A percentile compares a stretch with the other conserved stretches of the same genome.
phyloP scores from a whole-genome alignment of 2,329 filamentous ascomycete species.

The Sarocladiaceae sp. region DNA sequence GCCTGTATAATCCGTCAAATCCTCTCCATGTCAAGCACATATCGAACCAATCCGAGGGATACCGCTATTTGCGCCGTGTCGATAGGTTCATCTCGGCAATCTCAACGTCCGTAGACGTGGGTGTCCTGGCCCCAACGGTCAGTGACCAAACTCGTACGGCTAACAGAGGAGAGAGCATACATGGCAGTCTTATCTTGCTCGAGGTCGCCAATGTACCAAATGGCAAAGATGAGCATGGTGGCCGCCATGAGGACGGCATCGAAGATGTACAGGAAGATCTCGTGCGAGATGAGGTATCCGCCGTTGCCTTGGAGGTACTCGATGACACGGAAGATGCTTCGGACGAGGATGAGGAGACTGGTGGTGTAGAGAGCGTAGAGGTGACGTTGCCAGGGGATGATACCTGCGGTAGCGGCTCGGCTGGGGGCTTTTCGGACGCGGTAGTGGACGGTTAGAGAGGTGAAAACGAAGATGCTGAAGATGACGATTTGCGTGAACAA shows the following conservation, averaged over 20 bases:
- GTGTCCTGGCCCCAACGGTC: neutral
- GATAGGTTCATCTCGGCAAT: neutral
- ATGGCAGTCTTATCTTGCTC: neutral
- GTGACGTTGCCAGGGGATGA: constrained; percentile 24
- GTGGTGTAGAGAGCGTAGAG: constrained; percentile 26
- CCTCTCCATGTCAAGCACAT: too few relatives aligned
- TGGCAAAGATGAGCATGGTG: constrained; percentile 33
- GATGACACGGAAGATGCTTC: constrained; percentile 41
- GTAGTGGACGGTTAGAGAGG: constrained; percentile 39
- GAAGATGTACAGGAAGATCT: constrained; percentile 39
- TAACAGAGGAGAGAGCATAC: constrained; percentile 1
- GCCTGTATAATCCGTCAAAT: too few relatives aligned
- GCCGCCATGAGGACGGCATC: constrained; percentile 36
- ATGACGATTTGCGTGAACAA: constrained; percentile 50
- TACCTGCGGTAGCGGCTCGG: constrained; percentile 10
- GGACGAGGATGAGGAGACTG: constrained; percentile 36
- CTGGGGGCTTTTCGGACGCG: constrained; percentile 18
- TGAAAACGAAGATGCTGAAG: constrained; percentile 48
- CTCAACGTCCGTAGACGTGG: neutral
- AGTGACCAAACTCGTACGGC: constrained; percentile 2
- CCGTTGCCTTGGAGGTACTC: constrained; percentile 41
- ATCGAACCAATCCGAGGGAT: too few relatives aligned
- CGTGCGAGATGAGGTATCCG: constrained; percentile 36
- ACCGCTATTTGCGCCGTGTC: neutral
- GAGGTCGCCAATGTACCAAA: constrained; percentile 19